Percentiles rank a stretch among this genome's conserved stretches.
Conservation (phyloP, 768 basidiomycete genomes). For the Suillus weaverae region DNA sequence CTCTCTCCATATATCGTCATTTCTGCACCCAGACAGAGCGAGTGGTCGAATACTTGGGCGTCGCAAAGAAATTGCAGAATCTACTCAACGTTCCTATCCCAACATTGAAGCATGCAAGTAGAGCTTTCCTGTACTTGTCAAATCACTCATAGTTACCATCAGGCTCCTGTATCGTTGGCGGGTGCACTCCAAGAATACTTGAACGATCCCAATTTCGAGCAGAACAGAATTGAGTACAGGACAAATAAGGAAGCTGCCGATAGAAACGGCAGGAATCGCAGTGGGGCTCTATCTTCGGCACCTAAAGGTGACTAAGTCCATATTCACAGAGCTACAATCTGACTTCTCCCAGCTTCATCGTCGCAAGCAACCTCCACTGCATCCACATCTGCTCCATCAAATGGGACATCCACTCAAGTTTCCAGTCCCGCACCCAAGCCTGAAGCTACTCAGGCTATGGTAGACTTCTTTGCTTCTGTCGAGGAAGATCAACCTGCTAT, state of each 20-base stretch:
- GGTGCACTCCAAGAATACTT: constrained; percentile 93
- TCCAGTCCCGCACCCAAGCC: constrained; percentile 31
- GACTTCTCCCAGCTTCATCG: constrained; percentile 15
- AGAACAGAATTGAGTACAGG: constrained; percentile 91
- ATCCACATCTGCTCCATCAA: constrained; percentile 19
- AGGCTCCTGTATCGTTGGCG: constrained; percentile 96
- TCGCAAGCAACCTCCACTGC: constrained; percentile 19
- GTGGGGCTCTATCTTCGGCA: constrained; percentile 10
- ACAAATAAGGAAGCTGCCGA: constrained; percentile 72
- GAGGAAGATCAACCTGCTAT: constrained; percentile 77
- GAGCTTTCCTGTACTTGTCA: neutral
- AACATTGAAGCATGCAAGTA: constrained; percentile 82
- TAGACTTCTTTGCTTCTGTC: constrained; percentile 90
- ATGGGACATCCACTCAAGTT: constrained; percentile 26
- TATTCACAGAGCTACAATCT: neutral
- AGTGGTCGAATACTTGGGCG: constrained; percentile 89
- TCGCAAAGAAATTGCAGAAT: constrained; percentile 92
- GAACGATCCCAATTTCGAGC: constrained; percentile 94
- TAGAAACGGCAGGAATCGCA: constrained; percentile 20
- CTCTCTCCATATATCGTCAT: constrained; percentile 84
- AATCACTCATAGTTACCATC: constrained; percentile 3
- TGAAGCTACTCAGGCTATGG: constrained; percentile 47
- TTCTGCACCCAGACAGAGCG: constrained; percentile 93
- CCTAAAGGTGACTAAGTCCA: constrained; percentile 24
- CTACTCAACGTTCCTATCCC: constrained; percentile 92